A percentile compares a stretch with the other conserved stretches of the same genome.
Conservation (phyloP, 176 grass and related monocot species). For the Olyra latifolia region DNA sequence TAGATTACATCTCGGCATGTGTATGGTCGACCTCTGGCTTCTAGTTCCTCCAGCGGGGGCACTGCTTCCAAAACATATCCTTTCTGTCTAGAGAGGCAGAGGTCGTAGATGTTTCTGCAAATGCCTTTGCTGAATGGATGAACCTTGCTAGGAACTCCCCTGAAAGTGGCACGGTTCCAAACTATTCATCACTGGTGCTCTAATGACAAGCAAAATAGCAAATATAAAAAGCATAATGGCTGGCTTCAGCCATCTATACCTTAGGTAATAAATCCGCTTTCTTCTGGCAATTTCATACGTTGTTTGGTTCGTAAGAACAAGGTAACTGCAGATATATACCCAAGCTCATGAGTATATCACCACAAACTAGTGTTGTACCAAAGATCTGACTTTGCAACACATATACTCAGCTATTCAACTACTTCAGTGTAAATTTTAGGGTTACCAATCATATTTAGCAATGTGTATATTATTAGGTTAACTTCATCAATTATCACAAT, state of each 20-base stretch:
- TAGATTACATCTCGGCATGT: constrained; percentile 64
- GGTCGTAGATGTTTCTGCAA: constrained; percentile 62
- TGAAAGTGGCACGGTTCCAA: constrained; percentile 33
- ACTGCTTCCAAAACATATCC: constrained; percentile 65
- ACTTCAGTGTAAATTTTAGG: neutral
- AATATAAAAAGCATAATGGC: neutral
- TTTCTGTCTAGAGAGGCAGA: constrained; percentile 55
- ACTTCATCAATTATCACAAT: neutral
- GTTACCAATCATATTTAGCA: neutral
- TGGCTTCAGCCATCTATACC: constrained; percentile 46
- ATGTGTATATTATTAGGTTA: neutral
- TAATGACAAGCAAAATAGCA: neutral
- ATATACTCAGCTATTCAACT: constrained; percentile 12
- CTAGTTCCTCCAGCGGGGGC: constrained; percentile 59
- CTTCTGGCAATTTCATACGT: constrained; percentile 89
- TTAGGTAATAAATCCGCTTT: constrained; percentile 71
- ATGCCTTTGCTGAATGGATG: constrained; percentile 83
- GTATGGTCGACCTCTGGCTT: constrained; percentile 67
- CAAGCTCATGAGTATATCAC: constrained; percentile 5
- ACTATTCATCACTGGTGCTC: neutral
- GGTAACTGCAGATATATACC: constrained; percentile 50
- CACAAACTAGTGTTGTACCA: neutral
- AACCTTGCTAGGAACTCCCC: constrained; percentile 67
- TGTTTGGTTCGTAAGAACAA: constrained; percentile 92
- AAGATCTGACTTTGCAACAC: neutral